These are phyloP conservation scores for Spinellus fusiger DNA, from an alignment of 192 early-diverging fungal genomes.

Conservation along the genomic window DNA sequence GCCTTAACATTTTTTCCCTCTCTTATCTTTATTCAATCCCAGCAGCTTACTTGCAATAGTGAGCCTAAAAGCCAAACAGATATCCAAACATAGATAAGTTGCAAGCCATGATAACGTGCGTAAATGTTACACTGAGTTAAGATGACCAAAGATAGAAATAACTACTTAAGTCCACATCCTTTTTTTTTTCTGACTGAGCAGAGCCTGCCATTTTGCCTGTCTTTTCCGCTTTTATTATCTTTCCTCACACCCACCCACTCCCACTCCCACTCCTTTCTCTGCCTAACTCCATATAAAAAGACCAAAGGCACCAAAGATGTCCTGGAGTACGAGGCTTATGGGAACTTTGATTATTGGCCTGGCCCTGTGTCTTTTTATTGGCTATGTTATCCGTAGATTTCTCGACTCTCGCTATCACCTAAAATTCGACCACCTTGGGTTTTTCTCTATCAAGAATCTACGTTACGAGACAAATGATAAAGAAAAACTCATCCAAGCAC, in stretches of 20 bases:
- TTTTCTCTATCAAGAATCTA: slow-evolving; percentile 25
- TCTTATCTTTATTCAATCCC: too few relatives aligned
- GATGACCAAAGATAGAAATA: not conserved
- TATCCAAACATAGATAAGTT: too few relatives aligned
- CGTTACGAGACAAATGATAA: slow-evolving; percentile 6
- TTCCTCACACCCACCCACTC: too few relatives aligned
- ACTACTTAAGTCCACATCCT: not conserved
- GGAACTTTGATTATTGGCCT: not conserved
- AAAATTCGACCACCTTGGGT: slow-evolving; percentile 22
- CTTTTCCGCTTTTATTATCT: too few relatives aligned
- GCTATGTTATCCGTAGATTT: not conserved
- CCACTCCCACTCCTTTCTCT: too few relatives aligned
- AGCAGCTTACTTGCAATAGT: too few relatives aligned
- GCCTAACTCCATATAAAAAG: too few relatives aligned
- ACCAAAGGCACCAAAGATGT: too few relatives aligned
- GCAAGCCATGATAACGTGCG: not conserved
- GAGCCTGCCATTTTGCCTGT: too few relatives aligned
- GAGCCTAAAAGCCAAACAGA: too few relatives aligned
- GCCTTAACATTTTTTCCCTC: too few relatives aligned
- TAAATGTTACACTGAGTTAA: not conserved
- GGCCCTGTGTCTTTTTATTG: not conserved
- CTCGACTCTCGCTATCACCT: slow-evolving; percentile 24
- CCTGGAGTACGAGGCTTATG: not conserved
- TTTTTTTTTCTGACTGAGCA: too few relatives aligned
- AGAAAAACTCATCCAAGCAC: not conserved